Evolutionary conservation across 495 filamentous ascomycete genomes (phyloP).

Genomic region (Filosporella fistucella): DNA sequence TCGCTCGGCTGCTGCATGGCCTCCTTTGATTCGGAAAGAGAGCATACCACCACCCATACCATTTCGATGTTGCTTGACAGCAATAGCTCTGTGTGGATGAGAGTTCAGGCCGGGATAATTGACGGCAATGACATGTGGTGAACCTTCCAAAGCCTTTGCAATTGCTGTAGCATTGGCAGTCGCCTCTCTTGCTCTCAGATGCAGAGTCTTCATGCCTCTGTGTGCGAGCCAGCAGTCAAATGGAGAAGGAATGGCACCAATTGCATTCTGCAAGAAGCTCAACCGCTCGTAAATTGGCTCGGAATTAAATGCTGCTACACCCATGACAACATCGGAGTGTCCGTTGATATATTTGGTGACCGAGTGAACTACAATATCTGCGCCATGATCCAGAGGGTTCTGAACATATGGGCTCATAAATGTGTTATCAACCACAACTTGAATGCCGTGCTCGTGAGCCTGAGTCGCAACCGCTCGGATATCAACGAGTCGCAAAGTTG

Average conservation of each 20-base stretch:
- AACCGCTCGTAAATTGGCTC: slow-evolving; percentile 71
- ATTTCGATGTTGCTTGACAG: slow-evolving; percentile 84
- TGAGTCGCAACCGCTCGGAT: slow-evolving; percentile 76
- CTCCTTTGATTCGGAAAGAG: slow-evolving; percentile 89
- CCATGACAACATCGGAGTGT: slow-evolving; percentile 97
- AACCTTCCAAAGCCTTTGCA: slow-evolving; percentile 70
- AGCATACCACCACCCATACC: slow-evolving; percentile 98
- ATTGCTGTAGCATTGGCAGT: slow-evolving; percentile 75
- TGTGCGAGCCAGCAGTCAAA: slow-evolving; percentile 99
- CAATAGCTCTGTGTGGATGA: slow-evolving; percentile 81
- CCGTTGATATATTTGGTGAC: slow-evolving; percentile 99
- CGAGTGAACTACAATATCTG: slow-evolving; percentile 96
- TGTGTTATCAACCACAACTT: slow-evolving; percentile 98
- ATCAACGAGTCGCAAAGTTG: slow-evolving; percentile 86
- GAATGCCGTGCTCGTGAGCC: slow-evolving; percentile 83
- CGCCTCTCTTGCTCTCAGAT: slow-evolving; percentile 84
- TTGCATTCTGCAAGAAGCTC: slow-evolving; percentile 92
- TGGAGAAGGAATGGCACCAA: slow-evolving; percentile 83
- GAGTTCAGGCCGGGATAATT: slow-evolving; percentile 92
- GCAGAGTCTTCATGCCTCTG: slow-evolving; percentile 93
- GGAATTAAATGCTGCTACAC: slow-evolving; percentile 91
- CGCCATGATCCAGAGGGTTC: slow-evolving; percentile 91
- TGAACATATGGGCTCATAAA: slow-evolving; percentile 96
- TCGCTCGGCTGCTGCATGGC: slow-evolving; percentile 76
- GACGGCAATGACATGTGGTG: slow-evolving; percentile 78